Base-by-base conservation (phyloP, 305 asterid species). In the Solanum hybrid region DNA sequence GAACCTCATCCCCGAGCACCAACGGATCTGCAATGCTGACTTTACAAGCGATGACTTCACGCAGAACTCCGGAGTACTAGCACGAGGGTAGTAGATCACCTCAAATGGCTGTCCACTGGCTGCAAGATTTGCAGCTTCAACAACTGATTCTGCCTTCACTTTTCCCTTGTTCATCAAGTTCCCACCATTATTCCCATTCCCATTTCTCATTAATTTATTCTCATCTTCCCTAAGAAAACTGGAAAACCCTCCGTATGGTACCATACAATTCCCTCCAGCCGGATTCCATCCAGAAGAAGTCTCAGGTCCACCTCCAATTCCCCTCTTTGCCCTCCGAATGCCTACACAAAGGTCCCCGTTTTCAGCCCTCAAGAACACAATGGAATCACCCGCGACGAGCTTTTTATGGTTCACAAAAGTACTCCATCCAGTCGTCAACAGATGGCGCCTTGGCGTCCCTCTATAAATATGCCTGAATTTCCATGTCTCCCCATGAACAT, bases 361-460 rank as follows among this genome's bases (percentile, higher is more conserved):
- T 34, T 94, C 97, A 0, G 96, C 95, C 93, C 97, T 92, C 91
- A 96, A 89, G 90, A 97, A 97, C 89, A 97, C 98, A 26, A 97
- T 92, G 2, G 98, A 95, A 91, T 97, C 99, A 7, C 98, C 99
- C 0, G 99, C 99, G 31, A 96, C 94, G 4, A 97, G 97, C 92
- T 95, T 96, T 92, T 97, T 97, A n/a, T 95, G 94, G 96, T 96
- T 96, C 88, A 97, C 99, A 79, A 97, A 97, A 90, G 94, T 93
- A 65, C 98, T 97, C 99, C 99, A 97, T 24, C 99, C 99, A 0
- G 99, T 97, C 1, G 99, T 97, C 86, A 97, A 88, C 79, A 97
- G 98, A 92, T 97, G 99, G 86, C 99, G 92, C 97, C 97, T 92
- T 0, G 99, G 99, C 0, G 99, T 95, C 89, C 99, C 99, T 88